Base-by-base conservation (phyloP, 108 stramenopile species). In the Aurantiochytrium sp. region DNA sequence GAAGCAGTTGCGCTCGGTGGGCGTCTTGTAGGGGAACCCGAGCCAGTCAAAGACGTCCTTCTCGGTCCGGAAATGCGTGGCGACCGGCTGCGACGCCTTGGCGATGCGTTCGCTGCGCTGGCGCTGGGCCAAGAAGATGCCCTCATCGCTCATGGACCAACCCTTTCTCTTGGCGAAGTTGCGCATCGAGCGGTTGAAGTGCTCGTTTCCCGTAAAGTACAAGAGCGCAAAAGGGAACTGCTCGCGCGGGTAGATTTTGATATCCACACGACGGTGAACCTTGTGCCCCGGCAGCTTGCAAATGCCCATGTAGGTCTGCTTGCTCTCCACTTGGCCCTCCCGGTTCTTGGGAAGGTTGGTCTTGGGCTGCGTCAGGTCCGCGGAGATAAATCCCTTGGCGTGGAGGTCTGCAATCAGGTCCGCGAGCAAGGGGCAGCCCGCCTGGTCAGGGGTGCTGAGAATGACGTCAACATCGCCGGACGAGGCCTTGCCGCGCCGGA, bases 121-220 rank as follows among this genome's bases (percentile, higher is more conserved):
- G 24, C 52, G 42, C 59, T n/a, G 6, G 4, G 81, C 55, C 41
- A 53, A 37, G 19, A 39, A 65, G 15, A 90, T n/a, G 4, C 90
- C 90, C 32, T 85, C 17, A 39, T 90, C 90, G 32, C 54, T 87
- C 36, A 90, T 36, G 1, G 39, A 22, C 27, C 87, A 87, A 27
- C 91, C 92, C 34, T 68, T 68, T 31, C 55, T 52, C 37, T 88
- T 93, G 55, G 92, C 92, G 37, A 87, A 93, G 53, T 68, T 86
- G 34, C 93, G 89, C 92, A 93, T 93, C 65, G 90, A 90, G 22
- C 91, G 48, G 88, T 93, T 93, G 89, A 93, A 93, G 39, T 93
- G 88, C 17, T 90, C 91, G 34, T 53, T 88, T n/a, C 93, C 93
- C 17, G 93, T 93, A 86, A 93, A 93, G 87, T 93, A 93, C 6